These are phyloP conservation scores for Neonectria magnoliae DNA, from an alignment of 2,329 filamentous ascomycete genomes.

Conservation along the genomic window DNA sequence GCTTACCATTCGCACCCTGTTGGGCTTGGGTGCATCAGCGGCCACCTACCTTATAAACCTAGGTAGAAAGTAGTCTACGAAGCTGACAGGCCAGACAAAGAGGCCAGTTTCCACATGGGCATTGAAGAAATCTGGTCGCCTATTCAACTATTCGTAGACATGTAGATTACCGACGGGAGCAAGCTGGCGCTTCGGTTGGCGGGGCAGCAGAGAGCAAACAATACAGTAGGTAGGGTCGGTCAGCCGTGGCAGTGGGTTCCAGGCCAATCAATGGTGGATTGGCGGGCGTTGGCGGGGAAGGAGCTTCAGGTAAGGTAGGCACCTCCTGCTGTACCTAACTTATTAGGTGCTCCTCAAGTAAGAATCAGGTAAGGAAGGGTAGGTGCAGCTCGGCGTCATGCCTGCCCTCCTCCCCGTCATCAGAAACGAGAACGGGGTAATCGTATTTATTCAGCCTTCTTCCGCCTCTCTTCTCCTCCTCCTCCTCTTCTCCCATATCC, in stretches of 20 bases:
- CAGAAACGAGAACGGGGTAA: constrained; percentile 16
- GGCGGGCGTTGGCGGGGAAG: constrained; percentile 29
- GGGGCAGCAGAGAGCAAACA: constrained; percentile 41
- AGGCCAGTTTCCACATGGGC: background rate
- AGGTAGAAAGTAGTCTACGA: too few relatives aligned
- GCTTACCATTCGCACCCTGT: constrained; percentile 12
- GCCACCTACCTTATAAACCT: background rate
- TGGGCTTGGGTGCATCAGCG: constrained; percentile 25
- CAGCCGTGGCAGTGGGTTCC: constrained; percentile 1
- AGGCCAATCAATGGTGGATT: background rate
- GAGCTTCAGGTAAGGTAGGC: constrained; percentile 35
- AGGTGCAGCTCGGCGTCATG: constrained; percentile 34
- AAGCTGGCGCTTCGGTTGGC: constrained; percentile 27
- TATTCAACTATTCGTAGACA: background rate
- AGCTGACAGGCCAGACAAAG: background rate
- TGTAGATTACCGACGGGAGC: background rate
- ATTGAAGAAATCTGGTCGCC: background rate
- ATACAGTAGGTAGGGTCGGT: constrained; percentile 12
- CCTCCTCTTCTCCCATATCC: background rate
- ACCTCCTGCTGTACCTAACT: background rate
- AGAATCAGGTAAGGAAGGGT: constrained; percentile 18
- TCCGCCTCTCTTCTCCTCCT: background rate
- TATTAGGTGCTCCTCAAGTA: background rate
- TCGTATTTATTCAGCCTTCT: constrained; percentile 23
- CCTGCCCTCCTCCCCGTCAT: constrained; percentile 27